A percentile compares a stretch with the other conserved stretches of the same genome.
Conservation (phyloP, 352 stramenopile genomes). For the Phytophthora citrophthora region DNA sequence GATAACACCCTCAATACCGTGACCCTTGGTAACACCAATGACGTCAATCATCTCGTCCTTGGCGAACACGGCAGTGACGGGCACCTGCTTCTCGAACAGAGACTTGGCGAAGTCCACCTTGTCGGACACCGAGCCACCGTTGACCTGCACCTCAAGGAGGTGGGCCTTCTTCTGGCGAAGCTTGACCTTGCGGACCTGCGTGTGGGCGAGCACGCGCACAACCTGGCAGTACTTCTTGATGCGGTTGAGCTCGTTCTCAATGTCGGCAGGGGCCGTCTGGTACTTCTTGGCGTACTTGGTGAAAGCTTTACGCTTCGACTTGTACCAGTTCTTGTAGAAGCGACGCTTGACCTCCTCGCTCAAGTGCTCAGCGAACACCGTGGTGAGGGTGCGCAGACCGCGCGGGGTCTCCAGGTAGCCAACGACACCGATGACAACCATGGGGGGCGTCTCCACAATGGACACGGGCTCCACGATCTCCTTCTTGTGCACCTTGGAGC, state of each 20-base stretch:
- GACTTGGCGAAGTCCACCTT: slow-evolving; percentile 99
- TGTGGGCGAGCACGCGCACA: slow-evolving; percentile 99
- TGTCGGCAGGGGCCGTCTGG: slow-evolving; percentile 90
- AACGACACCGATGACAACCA: slow-evolving; percentile 99
- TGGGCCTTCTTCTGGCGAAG: slow-evolving; percentile 99
- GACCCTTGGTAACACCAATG: slow-evolving; percentile 98
- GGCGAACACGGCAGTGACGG: slow-evolving; percentile 94
- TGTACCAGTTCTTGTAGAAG: slow-evolving; percentile 99
- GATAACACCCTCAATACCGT: slow-evolving; percentile 99
- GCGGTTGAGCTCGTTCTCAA: slow-evolving; percentile 98
- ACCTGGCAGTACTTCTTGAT: slow-evolving; percentile 99
- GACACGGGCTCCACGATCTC: slow-evolving; percentile 99
- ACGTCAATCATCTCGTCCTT: slow-evolving; percentile 99
- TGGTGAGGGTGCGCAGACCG: slow-evolving; percentile 98
- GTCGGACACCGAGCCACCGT: slow-evolving; percentile 96
- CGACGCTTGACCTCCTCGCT: slow-evolving; percentile 99
- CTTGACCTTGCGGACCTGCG: slow-evolving; percentile 99
- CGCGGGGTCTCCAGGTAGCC: slow-evolving; percentile 99
- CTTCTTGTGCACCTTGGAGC: slow-evolving; percentile 99
- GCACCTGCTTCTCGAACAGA: slow-evolving; percentile 99
- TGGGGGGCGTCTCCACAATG: slow-evolving; percentile 99
- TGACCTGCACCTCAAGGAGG: slow-evolving; percentile 99
- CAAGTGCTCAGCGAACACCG: slow-evolving; percentile 99
- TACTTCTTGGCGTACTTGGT: slow-evolving; percentile 99
- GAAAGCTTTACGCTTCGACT: slow-evolving; percentile 99